These are phyloP conservation scores for Xanthoparmelia taractica DNA, from an alignment of 495 filamentous ascomycete species.

Conservation along the genomic window DNA sequence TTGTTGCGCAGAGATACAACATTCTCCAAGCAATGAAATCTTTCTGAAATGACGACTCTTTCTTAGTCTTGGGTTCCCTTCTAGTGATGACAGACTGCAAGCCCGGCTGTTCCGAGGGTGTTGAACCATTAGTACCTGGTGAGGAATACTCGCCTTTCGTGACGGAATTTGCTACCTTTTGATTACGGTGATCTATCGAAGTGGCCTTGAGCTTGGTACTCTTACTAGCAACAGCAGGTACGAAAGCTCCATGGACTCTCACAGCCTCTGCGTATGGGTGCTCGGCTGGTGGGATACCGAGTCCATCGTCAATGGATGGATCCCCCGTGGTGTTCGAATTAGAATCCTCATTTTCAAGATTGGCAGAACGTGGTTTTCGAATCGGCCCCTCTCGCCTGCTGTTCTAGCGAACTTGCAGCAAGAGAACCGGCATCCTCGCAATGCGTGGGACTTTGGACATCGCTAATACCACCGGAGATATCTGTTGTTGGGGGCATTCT, in stretches of 20 bases:
- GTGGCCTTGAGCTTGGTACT: neutral
- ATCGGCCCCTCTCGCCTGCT: neutral
- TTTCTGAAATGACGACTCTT: neutral
- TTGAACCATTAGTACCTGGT: neutral
- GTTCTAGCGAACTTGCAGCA: neutral
- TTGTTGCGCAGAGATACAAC: neutral
- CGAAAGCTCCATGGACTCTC: neutral
- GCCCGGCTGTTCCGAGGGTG: neutral
- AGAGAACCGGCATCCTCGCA: neutral
- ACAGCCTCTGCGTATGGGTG: neutral
- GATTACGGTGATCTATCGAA: neutral
- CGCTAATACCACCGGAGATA: neutral
- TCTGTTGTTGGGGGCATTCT: neutral
- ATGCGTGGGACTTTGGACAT: neutral
- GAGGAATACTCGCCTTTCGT: neutral
- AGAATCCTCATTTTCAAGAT: neutral
- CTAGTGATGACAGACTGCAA: neutral
- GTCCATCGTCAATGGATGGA: neutral
- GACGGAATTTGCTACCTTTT: neutral
- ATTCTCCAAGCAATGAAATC: no score
- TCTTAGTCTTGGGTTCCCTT: neutral
- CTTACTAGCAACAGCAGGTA: neutral
- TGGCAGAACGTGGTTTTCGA: neutral
- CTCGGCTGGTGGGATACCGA: neutral
- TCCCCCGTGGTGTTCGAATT: neutral